A percentile compares a stretch with the other conserved stretches of the same genome.
These are phyloP conservation scores for Diaporthe batatas DNA, from an alignment of 2,329 filamentous ascomycete genomes.

Conservation along the genomic window DNA sequence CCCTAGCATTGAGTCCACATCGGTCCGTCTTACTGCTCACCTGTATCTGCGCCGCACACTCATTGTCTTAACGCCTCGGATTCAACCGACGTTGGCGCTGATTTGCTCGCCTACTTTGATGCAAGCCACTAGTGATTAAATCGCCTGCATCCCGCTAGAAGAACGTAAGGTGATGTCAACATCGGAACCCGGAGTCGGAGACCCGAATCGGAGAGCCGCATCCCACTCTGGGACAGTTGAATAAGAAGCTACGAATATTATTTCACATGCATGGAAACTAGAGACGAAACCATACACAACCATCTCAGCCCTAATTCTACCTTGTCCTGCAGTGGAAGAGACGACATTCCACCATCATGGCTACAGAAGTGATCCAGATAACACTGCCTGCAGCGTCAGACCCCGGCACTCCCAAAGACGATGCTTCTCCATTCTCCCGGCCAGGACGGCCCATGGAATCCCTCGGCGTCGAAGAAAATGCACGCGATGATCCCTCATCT, in stretches of 20 bases:
- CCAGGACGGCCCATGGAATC: constrained; percentile 21
- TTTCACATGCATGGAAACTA: too few relatives aligned
- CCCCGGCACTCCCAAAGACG: not conserved
- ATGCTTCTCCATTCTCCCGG: not conserved
- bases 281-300: too few relatives aligned
- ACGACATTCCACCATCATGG: not conserved
- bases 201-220: not conserved
- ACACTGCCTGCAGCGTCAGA: not conserved
- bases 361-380: not conserved
- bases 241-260: not conserved
- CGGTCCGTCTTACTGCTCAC: too few relatives aligned
- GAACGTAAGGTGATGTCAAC: not conserved
- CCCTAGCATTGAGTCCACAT: too few relatives aligned
- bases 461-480: not conserved
- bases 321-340: not conserved
- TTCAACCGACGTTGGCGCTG: not conserved
- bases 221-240: not conserved
- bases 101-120: not conserved
- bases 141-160: not conserved
- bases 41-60: too few relatives aligned
- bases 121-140: not conserved
- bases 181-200: not conserved
- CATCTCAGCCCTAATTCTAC: not conserved
- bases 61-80: too few relatives aligned
- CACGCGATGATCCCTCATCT: not conserved